phyloP scores from a whole-genome alignment of 2,329 filamentous ascomycete genomes.

The Chaetothyriales sp. region DNA sequence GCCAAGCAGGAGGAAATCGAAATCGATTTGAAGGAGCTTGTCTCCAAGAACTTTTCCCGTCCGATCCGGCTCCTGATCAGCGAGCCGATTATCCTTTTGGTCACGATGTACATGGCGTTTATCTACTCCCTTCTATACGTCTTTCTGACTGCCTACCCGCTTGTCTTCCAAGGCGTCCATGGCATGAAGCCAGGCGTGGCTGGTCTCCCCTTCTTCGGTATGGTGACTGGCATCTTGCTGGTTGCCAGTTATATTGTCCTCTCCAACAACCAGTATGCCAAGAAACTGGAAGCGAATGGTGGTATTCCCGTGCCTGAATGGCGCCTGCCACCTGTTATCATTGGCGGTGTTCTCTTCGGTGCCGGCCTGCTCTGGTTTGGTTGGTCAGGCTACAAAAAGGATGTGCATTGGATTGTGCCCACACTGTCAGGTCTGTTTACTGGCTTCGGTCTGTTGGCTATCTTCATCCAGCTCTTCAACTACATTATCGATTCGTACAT shows the following conservation, averaged over 20 bases:
- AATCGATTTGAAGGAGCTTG: slow-evolving; percentile 34
- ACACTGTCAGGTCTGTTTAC: slow-evolving; percentile 37
- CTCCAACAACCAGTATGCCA: slow-evolving; percentile 51
- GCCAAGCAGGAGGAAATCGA: slow-evolving; percentile 43
- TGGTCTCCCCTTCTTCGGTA: slow-evolving; percentile 71
- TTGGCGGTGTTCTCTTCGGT: slow-evolving; percentile 38
- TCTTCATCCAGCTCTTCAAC: slow-evolving; percentile 44
- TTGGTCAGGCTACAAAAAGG: slow-evolving; percentile 45
- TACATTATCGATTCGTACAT: slow-evolving; percentile 46
- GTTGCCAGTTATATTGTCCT: slow-evolving; percentile 50
- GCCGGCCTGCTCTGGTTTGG: slow-evolving; percentile 63
- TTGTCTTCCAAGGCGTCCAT: slow-evolving; percentile 39
- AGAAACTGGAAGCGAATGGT: slow-evolving; percentile 53
- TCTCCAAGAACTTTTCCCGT: slow-evolving; percentile 38
- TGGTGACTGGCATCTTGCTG: slow-evolving; percentile 58
- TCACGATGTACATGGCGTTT: slow-evolving; percentile 26
- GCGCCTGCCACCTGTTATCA: slow-evolving; percentile 39
- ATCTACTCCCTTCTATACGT: slow-evolving; percentile 19
- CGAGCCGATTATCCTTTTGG: slow-evolving; percentile 29
- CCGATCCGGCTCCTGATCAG: slow-evolving; percentile 30
- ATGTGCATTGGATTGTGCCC: slow-evolving; percentile 28
- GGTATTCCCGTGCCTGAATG: slow-evolving; percentile 42
- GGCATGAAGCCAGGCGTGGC: slow-evolving; percentile 53
- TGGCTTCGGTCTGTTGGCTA: slow-evolving; percentile 42
- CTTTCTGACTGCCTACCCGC: slow-evolving; percentile 23